Conservation (phyloP, 1,284 basidiomycete genomes). For the Cutaneotrichosporon sp. region DNA sequence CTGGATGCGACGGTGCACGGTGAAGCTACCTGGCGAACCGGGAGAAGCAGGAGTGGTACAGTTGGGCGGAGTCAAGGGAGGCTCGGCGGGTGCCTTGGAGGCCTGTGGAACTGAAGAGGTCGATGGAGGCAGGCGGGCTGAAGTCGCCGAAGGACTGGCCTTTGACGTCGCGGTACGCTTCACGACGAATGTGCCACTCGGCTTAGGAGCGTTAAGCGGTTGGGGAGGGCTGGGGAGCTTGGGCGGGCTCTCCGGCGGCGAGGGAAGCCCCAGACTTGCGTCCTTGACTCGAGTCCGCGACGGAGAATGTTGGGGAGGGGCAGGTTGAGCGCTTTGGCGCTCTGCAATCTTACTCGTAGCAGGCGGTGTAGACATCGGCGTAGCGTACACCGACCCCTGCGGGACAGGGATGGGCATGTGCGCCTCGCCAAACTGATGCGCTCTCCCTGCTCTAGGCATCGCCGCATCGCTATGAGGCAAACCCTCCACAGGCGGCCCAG, state of each 20-base stretch:
- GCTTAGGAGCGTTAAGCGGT: neutral
- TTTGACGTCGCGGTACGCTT: too few species aligned
- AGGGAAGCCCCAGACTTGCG: neutral
- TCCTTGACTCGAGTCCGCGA: too few species aligned
- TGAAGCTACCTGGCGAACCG: neutral
- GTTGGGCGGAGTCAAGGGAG: neutral
- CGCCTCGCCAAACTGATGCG: neutral
- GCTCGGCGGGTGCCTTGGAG: too few species aligned
- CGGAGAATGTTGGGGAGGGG: too few species aligned
- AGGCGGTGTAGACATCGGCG: neutral
- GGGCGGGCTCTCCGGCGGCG: neutral
- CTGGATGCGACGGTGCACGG: neutral
- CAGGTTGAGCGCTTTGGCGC: neutral
- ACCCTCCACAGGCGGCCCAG: neutral
- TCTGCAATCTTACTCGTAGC: neutral
- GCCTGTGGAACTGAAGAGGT: too few species aligned
- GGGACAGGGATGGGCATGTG: neutral
- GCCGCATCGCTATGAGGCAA: neutral
- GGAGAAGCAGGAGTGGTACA: neutral
- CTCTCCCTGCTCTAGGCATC: neutral
- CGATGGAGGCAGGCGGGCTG: too few species aligned
- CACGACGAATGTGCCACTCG: neutral
- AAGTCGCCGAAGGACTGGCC: too few species aligned
- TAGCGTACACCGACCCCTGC: neutral
- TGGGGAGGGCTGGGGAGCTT: neutral